phyloP scores from a whole-genome alignment of 1,139 yeast species.

The Yamadazyma trypodendri region DNA sequence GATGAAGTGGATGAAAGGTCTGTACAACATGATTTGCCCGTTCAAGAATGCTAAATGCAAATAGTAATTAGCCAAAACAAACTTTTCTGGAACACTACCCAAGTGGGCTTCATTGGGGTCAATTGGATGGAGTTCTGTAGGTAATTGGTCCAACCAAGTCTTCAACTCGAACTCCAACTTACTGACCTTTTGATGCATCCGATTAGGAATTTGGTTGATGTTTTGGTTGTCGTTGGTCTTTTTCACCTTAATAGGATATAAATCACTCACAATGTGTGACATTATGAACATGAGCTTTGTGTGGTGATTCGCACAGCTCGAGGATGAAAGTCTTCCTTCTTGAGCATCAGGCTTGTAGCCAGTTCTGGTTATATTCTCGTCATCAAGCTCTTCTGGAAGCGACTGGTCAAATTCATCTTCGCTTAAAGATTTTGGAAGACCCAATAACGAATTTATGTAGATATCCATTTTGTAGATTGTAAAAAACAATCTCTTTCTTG shows the following conservation, averaged over 20 bases:
- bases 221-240: conserved; percentile 8
- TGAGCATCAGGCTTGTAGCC: conserved; percentile 43
- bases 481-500: conserved; percentile 82
- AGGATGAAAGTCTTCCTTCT: conserved; percentile 56
- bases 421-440: conserved; percentile 73
- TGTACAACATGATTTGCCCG: conserved; percentile 78
- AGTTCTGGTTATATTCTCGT: conserved; percentile 75
- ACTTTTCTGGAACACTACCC: conserved; percentile 51
- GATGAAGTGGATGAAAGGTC: conserved; percentile 89
- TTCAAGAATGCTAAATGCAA: conserved; percentile 78
- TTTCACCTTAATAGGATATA: conserved; percentile 41
- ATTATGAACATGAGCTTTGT: conserved; percentile 61
- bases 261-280: conserved; percentile 42
- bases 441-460: conserved; percentile 84
- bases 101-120: conserved; percentile 41
- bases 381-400: conserved; percentile 81
- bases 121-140: conserved; percentile 73
- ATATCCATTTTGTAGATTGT: conserved; percentile 91
- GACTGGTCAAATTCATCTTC: conserved; percentile 90
- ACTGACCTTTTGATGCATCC: conserved; percentile 64
- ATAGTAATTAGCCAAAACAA: conserved; percentile 71
- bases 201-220: conserved; percentile 28
- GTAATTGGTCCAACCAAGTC: conserved; percentile 73
- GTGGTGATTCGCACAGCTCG: conserved; percentile 85
- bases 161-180: conserved; percentile 71